Evolutionary conservation across 495 filamentous ascomycete species (phyloP).

Genomic region (Aspergillus wentii): DNA sequence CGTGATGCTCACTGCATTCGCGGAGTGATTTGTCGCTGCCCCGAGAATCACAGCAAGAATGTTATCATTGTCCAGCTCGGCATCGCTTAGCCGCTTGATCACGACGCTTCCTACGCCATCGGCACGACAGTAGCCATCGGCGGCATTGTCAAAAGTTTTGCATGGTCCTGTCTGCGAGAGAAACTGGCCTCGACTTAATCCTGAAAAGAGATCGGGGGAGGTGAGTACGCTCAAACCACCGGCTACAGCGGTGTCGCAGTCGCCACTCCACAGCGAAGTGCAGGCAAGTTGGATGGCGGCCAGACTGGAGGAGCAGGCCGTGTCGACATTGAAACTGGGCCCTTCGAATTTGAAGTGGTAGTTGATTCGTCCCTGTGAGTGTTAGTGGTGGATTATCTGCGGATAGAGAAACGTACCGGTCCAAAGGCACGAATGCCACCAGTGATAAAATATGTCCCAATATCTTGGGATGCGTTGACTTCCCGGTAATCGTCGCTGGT

Average conservation of each 20-base stretch:
- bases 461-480: conserved; percentile 19
- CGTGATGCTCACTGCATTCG: conserved; percentile 40
- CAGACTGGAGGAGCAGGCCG: conserved; percentile 66
- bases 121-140: conserved; percentile 67
- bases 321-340: conserved; percentile 69
- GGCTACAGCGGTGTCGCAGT: conserved; percentile 67
- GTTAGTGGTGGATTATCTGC: not conserved
- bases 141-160: conserved; percentile 61
- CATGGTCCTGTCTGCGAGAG: conserved; percentile 62
- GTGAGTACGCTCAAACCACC: conserved; percentile 66
- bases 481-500: conserved; percentile 27
- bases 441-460: conserved; percentile 21
- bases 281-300: conserved; percentile 53
- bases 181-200: conserved; percentile 63
- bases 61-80: conserved; percentile 38
- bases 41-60: conserved; percentile 33
- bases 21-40: conserved; percentile 38
- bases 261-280: conserved; percentile 57
- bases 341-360: conserved; percentile 70
- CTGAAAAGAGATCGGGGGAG: conserved; percentile 66
- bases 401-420: conserved; percentile 10
- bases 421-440: conserved; percentile 26
- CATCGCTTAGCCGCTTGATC: conserved; percentile 42
- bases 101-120: conserved; percentile 42
- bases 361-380: conserved; percentile 39